Evolutionary conservation across 352 stramenopile genomes (phyloP), one percentile per base, ranked within the genome.

Genomic region (Globisporangium nunn): DNA sequence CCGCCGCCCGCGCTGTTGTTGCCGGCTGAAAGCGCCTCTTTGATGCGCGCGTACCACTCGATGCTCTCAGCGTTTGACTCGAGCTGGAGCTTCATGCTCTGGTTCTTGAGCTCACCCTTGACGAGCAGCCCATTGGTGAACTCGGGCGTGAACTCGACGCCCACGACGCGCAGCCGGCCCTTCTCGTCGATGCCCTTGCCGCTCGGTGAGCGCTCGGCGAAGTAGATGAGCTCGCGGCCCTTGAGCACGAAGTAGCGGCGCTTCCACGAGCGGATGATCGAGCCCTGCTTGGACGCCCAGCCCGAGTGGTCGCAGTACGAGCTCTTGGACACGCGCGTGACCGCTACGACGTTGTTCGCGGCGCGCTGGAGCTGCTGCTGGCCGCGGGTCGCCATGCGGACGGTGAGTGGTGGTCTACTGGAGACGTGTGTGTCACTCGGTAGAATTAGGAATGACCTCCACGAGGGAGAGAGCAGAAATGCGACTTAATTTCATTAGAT

Each of bases 201-300:
- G 47, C 74, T 85, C 2, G 77, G 77, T 3, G 77, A 88, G 39
- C 75, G 69, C 54, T 83, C 74, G 33, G 67, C 70, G 54, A 88
- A 94, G 62, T 94, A 94, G 51, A 89, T 77, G 52, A 94, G 71
- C 52, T 92, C 77, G 23, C 71, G 57, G 12, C 70, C 82, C 50
- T 89, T 87, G 39, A 94, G 72, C 48, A 92, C 82, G 56, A 94
- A 93, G 59, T 88, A 94, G 10, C 85, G 80, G 53, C 74, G 74
- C 59, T 94, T 94, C 85, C 85, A 92, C 51, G 58, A 86, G 67
- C 87, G 85, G 62, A 92, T 82, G 58, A 90, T 88, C 54, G 73
- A 75, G 50, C 84, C 85, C 56, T 92, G 76, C 71, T 94, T 94
- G 53, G 67, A 74, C 39, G 75, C 79, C 85, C 85, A 94, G 29